Evolutionary conservation across 768 basidiomycete species (phyloP), one percentile per base, ranked within the genome.

Genomic region (Xerocomus brunneocitrinus): DNA sequence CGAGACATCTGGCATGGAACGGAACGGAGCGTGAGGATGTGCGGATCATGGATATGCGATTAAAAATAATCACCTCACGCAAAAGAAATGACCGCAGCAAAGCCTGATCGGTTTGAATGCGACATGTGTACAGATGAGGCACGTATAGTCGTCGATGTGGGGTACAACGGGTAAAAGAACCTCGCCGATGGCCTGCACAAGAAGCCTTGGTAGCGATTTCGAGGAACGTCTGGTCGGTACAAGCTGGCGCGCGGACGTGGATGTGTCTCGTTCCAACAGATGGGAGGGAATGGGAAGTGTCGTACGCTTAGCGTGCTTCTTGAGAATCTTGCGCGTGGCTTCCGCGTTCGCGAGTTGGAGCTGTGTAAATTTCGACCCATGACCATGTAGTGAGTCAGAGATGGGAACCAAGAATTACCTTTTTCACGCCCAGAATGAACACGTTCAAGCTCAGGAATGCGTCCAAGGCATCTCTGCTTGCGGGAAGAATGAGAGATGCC

Each of bases 31-130:
- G 35, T 36, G 14, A 36, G 35, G 35, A 19, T 19, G 19, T 19
- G 16, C 35, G 35, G 12, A 36, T 14, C 35, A 36, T 36, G 35
- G 6, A 14, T 13, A 4, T 5, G 19, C n/a, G 3, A 16, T 19
- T 8, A 14, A 19, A 45, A 19, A 9, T 13, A 59, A 14, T 47
- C n/a, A 86, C 68, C 87, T 71, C 4, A 88, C 84, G 54, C 87
- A 89, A 61, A 88, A 89, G 16, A 88, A 73, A 68, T 95, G 94
- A 0, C 85, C 79, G 55, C 94, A 98, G 16, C 70, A 67, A 3
- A 98, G 76, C 9, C 93, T 75, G 47, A 95, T 87, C 0, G 95
- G 95, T 67, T 92, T 93, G 77, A 94, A 98, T 5, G 93, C 95
- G 58, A 98, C 84, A 55, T 80, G 81, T 2, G 85, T 89, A 70